Percentiles rank a stretch among this genome's conserved stretches.
Evolutionary conservation across 129 eudicot genomes (phyloP).

Genomic region (Apium graveolens): DNA sequence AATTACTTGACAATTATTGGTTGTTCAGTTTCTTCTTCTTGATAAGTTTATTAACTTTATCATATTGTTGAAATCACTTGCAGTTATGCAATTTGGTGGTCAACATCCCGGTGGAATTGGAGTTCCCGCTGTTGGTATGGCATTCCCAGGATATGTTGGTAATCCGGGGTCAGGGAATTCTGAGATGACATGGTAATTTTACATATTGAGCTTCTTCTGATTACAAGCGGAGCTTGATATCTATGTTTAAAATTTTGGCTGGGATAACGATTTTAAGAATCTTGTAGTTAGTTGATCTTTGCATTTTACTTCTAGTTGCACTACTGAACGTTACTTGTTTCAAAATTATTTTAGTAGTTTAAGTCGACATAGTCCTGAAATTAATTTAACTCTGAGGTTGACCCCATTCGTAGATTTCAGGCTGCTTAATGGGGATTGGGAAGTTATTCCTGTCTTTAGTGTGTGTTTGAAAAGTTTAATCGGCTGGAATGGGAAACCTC

Average conservation of each 20-base stretch:
- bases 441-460: not conserved
- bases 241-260: not conserved
- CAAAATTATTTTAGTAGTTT: not conserved
- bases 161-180: slow-evolving; percentile 91
- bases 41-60: not conserved
- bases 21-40: not conserved
- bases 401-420: no score
- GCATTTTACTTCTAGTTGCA: not conserved
- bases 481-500: not conserved
- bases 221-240: not conserved
- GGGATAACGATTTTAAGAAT: not conserved
- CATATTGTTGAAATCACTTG: not conserved
- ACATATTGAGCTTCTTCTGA: not conserved
- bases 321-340: not conserved
- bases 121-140: slow-evolving; percentile 99
- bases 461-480: not conserved
- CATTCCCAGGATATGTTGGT: slow-evolving; percentile 97
- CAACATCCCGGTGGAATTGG: slow-evolving; percentile 98
- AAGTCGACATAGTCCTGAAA: not conserved
- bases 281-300: not conserved
- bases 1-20: not conserved
- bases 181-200: slow-evolving; percentile 89
- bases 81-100: slow-evolving; percentile 96
- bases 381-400: no score
- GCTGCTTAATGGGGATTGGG: no score